Conservation (phyloP, 2,329 filamentous ascomycete species). For the Dothiorella sarmentorum region DNA sequence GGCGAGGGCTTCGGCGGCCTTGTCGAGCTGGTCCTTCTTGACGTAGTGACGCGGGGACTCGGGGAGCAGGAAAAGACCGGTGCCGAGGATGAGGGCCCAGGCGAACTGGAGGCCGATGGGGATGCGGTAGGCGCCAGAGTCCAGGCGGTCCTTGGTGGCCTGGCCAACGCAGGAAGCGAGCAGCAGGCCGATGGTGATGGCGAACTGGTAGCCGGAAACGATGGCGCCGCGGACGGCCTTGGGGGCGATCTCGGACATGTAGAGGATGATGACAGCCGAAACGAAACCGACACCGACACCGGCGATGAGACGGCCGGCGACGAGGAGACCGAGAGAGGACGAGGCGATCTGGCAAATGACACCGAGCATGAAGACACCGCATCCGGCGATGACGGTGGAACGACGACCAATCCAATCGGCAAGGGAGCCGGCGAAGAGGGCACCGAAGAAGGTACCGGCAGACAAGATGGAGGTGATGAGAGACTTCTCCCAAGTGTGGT, state of each 20-base stretch:
- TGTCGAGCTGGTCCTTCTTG: slow-evolving; percentile 67
- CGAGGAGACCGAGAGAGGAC: slow-evolving; percentile 59
- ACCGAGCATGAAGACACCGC: slow-evolving; percentile 57
- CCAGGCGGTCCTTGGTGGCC: slow-evolving; percentile 58
- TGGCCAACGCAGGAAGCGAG: slow-evolving; percentile 74
- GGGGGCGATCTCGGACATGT: slow-evolving; percentile 75
- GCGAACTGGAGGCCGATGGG: slow-evolving; percentile 76
- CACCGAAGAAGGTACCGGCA: slow-evolving; percentile 73
- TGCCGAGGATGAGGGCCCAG: slow-evolving; percentile 72
- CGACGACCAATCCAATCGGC: slow-evolving; percentile 66
- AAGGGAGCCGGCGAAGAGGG: slow-evolving; percentile 56
- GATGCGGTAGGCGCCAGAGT: slow-evolving; percentile 65
- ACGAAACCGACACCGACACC: slow-evolving; percentile 71
- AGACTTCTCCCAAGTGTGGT: slow-evolving; percentile 45
- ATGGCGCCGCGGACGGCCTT: slow-evolving; percentile 57
- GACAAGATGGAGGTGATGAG: slow-evolving; percentile 72
- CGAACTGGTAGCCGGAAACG: slow-evolving; percentile 81
- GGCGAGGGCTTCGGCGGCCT: slow-evolving; percentile 60
- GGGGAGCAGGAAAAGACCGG: slow-evolving; percentile 71
- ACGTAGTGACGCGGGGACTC: slow-evolving; percentile 85
- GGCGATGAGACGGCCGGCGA: slow-evolving; percentile 70
- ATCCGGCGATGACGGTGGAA: slow-evolving; percentile 59
- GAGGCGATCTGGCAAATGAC: slow-evolving; percentile 59
- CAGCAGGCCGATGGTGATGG: slow-evolving; percentile 74
- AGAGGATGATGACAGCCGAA: slow-evolving; percentile 60